A percentile compares a stretch with the other conserved stretches of the same genome.
Evolutionary conservation across 116 monocot species (phyloP).

Genomic region (Zostera marina): DNA sequence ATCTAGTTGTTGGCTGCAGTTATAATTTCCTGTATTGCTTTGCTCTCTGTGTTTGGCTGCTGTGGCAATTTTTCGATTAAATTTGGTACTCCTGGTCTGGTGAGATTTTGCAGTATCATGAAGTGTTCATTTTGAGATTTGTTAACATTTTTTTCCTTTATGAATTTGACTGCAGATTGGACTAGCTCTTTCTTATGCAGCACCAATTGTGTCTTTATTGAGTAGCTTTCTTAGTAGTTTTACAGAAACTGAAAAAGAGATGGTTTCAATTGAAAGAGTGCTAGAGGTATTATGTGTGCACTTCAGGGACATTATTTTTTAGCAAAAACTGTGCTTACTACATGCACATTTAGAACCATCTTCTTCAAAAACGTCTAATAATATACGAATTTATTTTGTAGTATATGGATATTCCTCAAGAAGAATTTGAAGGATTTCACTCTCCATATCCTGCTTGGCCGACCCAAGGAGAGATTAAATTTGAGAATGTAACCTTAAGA

Average conservation of each 20-base stretch:
- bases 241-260: conserved; percentile 96
- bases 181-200: conserved; percentile 83
- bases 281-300: conserved; percentile 35
- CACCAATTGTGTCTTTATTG: conserved; percentile 67
- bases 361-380: conserved; percentile 1
- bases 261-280: conserved; percentile 96
- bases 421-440: conserved; percentile 44
- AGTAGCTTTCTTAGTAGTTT: conserved; percentile 84
- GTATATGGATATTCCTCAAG: conserved; percentile 90
- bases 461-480: conserved; percentile 60
- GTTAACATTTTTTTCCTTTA: background rate
- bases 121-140: background rate
- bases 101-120: conserved; percentile 12
- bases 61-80: conserved; percentile 35
- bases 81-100: conserved; percentile 81
- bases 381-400: conserved; percentile 14
- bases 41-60: conserved; percentile 61
- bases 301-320: too few species aligned
- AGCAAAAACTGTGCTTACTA: too few species aligned
- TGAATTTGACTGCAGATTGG: conserved; percentile 35
- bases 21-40: conserved; percentile 60
- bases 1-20: conserved; percentile 73
- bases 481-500: conserved; percentile 62
- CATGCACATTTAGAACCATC: background rate
- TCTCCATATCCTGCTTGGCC: conserved; percentile 51